Evolutionary conservation across 108 stramenopile species (phyloP).

Genomic region (Thalassiosira profunda): DNA sequence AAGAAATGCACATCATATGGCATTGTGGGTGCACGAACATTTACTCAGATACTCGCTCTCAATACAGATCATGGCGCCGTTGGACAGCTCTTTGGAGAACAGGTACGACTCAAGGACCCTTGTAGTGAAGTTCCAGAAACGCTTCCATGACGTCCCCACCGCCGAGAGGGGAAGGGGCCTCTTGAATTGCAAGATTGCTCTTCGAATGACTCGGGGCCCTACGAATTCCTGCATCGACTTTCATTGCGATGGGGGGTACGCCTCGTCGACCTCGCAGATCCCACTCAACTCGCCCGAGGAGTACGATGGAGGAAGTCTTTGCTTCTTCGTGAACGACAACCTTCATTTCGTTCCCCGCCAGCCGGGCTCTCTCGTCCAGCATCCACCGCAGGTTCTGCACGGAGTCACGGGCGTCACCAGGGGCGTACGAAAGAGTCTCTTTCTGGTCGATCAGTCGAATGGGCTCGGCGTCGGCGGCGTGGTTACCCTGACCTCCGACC

Average conservation of each 20-base stretch:
- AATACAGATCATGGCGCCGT: slow-evolving; percentile 1
- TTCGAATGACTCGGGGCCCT: slow-evolving; percentile 36
- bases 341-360: slow-evolving; percentile 22
- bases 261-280: slow-evolving; percentile 27
- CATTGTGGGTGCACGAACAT: not conserved
- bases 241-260: slow-evolving; percentile 42
- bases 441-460: slow-evolving; percentile 12
- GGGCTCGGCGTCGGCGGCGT: slow-evolving; percentile 8
- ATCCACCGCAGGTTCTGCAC: slow-evolving; percentile 37
- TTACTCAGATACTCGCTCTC: no score
- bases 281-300: slow-evolving; percentile 34
- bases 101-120: not conserved
- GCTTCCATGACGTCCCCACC: not conserved
- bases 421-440: slow-evolving; percentile 12
- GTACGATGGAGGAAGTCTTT: slow-evolving; percentile 40
- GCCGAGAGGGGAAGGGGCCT: not conserved
- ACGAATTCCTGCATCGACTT: slow-evolving; percentile 45
- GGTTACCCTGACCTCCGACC: not conserved
- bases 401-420: slow-evolving; percentile 28
- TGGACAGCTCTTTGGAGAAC: slow-evolving; percentile 3
- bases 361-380: slow-evolving; percentile 29
- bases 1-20: not conserved
- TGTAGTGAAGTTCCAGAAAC: not conserved
- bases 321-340: slow-evolving; percentile 30
- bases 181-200: slow-evolving; percentile 13